Base-by-base conservation (phyloP, 306 rosid species). In the Quercus engelmannii region DNA sequence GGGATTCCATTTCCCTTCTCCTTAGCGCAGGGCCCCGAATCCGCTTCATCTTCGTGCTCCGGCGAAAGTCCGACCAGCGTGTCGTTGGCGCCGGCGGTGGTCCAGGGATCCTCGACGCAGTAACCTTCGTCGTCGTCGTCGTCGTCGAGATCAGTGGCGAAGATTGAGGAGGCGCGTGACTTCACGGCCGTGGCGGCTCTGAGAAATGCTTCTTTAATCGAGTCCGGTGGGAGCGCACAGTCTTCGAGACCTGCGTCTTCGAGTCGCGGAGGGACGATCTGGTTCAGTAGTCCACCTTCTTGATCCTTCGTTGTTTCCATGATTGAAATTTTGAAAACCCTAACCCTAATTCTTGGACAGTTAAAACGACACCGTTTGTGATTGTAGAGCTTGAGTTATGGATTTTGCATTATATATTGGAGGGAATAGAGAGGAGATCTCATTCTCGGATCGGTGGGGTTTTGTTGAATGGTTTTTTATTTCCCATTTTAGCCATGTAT, bases 221-320 rank as follows among this genome's bases (percentile, higher is more conserved):
- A 89, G 38, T 91, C 92, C 3, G 92, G 93, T 0, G 96, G 93
- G 3, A 91, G 97, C 3, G 98, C 96, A 18, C 93, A 89, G 72
- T 95, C 93, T 80, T 93, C 97, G 71, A 95, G 99, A 56, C 94
- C 97, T 0, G 99, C 98, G 68, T 93, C 98, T 84, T 93, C 92
- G 5, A 93, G 83, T 6, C 96, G 94, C 0, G 97, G 99, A 23
- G 98, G 98, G 31, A 83, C 54, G 80, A 95, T 87, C 62, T 71
- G 84, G 63, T 89, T 85, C 28, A 90, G 85, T 3, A 88, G 41
- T 3, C 81, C 84, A 2, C 78, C 43, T 69, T 76, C 77, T 68
- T 84, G 75, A 25, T 86, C 87, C 9, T 81, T 62, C 2, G 80
- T 65, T 17, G 88, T 56, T 82, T 88, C 89, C 95, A 90, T 93